Conservation (phyloP, 495 filamentous ascomycete genomes). For the Neurospora cerealis region DNA sequence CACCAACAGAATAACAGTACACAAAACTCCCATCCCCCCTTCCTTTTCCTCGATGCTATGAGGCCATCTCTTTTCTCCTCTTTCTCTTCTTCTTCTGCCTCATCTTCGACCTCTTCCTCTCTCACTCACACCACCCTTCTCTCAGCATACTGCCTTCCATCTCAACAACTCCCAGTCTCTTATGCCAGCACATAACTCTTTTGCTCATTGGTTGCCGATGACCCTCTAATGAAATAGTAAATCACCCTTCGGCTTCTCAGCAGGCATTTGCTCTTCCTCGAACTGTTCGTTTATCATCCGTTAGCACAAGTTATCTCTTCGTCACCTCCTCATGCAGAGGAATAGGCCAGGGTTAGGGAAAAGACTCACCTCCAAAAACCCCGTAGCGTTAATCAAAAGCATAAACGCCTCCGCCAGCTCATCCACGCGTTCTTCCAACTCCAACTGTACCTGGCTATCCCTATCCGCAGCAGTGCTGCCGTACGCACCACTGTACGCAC, state of each 20-base stretch:
- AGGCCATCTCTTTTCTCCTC: not conserved
- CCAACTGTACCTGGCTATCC: constrained; percentile 18
- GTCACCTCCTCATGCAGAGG: not conserved
- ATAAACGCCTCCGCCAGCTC: constrained; percentile 49
- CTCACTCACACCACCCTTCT: not conserved
- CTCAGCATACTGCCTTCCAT: not conserved
- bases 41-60: not conserved
- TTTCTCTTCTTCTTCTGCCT: constrained; percentile 1
- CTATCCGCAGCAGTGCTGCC: not conserved
- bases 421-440: constrained; percentile 37
- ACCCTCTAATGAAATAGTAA: not conserved
- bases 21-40: not conserved
- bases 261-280: constrained; percentile 26
- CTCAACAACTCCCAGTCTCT: not conserved
- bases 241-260: constrained; percentile 12
- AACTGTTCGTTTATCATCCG: constrained; percentile 20
- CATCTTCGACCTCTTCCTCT: not conserved
- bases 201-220: not conserved
- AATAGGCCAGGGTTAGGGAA: not conserved
- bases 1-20: not conserved
- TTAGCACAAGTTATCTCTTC: constrained; percentile 8
- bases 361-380: constrained; percentile 47
- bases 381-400: constrained; percentile 47
- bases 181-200: not conserved
- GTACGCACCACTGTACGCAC: not conserved